These are phyloP conservation scores for Austropuccinia psidii DNA, from an alignment of 1,284 basidiomycete species.

Conservation along the genomic window DNA sequence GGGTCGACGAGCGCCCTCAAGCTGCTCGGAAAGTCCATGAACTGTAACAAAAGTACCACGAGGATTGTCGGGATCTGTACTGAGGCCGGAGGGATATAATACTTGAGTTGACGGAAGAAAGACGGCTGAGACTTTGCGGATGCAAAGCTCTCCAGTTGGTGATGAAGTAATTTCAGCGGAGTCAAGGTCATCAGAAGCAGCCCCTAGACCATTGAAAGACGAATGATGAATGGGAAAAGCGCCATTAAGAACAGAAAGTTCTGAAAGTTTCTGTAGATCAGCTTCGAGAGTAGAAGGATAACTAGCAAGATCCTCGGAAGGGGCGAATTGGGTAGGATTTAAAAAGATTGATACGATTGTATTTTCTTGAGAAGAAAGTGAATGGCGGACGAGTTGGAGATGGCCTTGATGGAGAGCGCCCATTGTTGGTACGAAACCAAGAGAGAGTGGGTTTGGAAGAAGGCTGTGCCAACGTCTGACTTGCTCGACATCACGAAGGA, in stretches of 20 bases:
- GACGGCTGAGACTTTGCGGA: conserved; percentile 54
- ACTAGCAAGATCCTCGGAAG: conserved; percentile 79
- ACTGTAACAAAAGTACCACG: conserved; percentile 85
- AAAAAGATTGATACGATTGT: conserved; percentile 95
- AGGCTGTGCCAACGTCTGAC: conserved; percentile 67
- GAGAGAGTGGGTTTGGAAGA: conserved; percentile 55
- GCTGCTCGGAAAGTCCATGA: conserved; percentile 69
- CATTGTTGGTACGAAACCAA: conserved; percentile 96
- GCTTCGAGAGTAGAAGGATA: conserved; percentile 71
- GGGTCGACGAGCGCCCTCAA: conserved; percentile 77
- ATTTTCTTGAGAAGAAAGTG: conserved; percentile 67
- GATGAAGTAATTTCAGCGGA: background rate
- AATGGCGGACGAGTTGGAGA: conserved; percentile 60
- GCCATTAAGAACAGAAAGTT: background rate
- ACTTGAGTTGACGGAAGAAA: conserved; percentile 68
- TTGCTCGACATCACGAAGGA: conserved; percentile 63
- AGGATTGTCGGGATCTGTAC: conserved; percentile 66
- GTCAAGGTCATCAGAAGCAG: background rate
- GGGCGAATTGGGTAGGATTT: conserved; percentile 95
- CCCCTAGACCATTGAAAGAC: conserved; percentile 25
- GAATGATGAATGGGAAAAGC: background rate
- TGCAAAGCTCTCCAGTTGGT: conserved; percentile 12
- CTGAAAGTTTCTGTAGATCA: conserved; percentile 53
- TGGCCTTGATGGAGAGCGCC: conserved; percentile 92
- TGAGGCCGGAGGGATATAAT: conserved; percentile 84